Conservation (phyloP, 805 yeast genomes). For the Kluyveromyces lactis region DNA sequence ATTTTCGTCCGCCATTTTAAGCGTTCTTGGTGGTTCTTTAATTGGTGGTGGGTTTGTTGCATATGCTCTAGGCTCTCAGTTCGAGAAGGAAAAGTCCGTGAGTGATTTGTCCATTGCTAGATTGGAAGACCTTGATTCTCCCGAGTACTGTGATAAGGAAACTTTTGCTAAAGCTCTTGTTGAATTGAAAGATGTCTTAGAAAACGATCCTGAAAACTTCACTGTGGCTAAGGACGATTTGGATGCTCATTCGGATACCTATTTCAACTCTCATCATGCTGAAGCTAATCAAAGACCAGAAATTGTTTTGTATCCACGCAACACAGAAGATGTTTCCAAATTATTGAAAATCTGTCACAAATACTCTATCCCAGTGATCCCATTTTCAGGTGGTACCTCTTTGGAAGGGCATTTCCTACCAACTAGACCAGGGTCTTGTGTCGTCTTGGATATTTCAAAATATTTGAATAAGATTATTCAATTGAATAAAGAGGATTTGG, state of each 20-base stretch:
- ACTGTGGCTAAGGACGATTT: slow-evolving; percentile 34
- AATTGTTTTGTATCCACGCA: slow-evolving; percentile 51
- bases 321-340: slow-evolving; percentile 58
- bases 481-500: slow-evolving; percentile 57
- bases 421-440: slow-evolving; percentile 57
- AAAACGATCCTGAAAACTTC: slow-evolving; percentile 28
- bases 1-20: neutral
- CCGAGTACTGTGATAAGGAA: slow-evolving; percentile 28
- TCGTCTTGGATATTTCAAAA: slow-evolving; percentile 49
- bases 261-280: slow-evolving; percentile 58
- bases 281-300: slow-evolving; percentile 47
- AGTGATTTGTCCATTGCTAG: slow-evolving; percentile 11
- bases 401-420: slow-evolving; percentile 76
- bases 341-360: slow-evolving; percentile 55
- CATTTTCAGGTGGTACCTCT: slow-evolving; percentile 72
- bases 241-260: slow-evolving; percentile 49
- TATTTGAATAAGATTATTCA: slow-evolving; percentile 48
- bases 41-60: slow-evolving; percentile 7
- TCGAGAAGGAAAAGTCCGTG: slow-evolving; percentile 1
- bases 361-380: slow-evolving; percentile 62
- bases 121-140: slow-evolving; percentile 15
- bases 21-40: slow-evolving; percentile 4
- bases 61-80: neutral
- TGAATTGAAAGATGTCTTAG: slow-evolving; percentile 34
- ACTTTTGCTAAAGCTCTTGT: slow-evolving; percentile 34